Percentiles rank a stretch among this genome's conserved stretches.
These are phyloP conservation scores for Aspergillus pseudotamarii DNA, from an alignment of 2,329 filamentous ascomycete species.

Conservation along the genomic window DNA sequence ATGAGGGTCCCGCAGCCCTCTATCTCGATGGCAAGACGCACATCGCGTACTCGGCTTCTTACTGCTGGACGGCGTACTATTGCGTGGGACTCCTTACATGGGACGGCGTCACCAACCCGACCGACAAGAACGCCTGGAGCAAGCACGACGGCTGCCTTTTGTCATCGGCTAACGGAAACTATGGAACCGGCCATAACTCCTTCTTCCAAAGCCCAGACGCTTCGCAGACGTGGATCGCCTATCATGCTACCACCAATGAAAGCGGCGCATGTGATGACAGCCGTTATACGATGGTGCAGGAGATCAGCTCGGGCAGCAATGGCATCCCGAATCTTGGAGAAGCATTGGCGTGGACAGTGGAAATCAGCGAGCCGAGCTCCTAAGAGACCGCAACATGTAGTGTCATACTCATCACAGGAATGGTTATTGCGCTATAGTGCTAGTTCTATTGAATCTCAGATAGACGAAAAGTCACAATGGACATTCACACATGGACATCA, in stretches of 20 bases:
- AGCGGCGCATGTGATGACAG: conserved; percentile 56
- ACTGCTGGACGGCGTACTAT: conserved; percentile 60
- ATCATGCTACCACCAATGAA: conserved; percentile 56
- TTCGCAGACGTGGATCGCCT: conserved; percentile 58
- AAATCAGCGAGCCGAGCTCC: neutral
- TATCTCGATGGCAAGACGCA: conserved; percentile 58
- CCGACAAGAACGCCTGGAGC: conserved; percentile 49
- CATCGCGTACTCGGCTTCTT: conserved; percentile 58
- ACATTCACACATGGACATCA: too few species aligned
- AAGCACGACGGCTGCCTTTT: conserved; percentile 56
- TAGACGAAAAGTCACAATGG: neutral
- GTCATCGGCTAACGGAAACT: conserved; percentile 58
- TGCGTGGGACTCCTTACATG: conserved; percentile 58
- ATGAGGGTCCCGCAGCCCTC: conserved; percentile 58
- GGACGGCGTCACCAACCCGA: conserved; percentile 55
- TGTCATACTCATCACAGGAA: too few species aligned
- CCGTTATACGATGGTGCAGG: conserved; percentile 58
- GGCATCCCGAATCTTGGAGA: conserved; percentile 57
- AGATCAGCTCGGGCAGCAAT: conserved; percentile 54
- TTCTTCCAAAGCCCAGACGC: conserved; percentile 62
- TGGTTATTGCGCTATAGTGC: too few species aligned
- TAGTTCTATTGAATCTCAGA: neutral
- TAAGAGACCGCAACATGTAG: neutral
- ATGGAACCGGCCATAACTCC: conserved; percentile 59
- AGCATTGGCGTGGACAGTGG: conserved; percentile 7